phyloP scores from a whole-genome alignment of 805 yeast genomes.

The Hanseniaspora nectarophila region DNA sequence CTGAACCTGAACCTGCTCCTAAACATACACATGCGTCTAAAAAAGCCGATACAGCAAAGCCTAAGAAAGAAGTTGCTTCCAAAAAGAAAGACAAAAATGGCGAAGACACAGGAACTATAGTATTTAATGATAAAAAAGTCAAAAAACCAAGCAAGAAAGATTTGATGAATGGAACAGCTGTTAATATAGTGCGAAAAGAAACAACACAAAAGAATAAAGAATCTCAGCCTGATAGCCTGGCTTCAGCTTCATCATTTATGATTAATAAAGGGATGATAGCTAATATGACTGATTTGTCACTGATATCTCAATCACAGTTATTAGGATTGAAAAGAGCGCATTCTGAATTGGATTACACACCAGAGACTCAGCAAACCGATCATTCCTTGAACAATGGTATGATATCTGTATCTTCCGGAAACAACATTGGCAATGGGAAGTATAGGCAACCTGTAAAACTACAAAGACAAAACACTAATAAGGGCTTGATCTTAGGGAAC shows the following conservation, averaged over 20 bases:
- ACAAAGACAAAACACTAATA: slow-evolving; percentile 8
- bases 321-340: slow-evolving; percentile 1
- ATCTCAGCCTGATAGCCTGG: neutral
- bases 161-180: neutral
- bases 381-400: neutral
- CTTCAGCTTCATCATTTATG: neutral
- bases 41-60: slow-evolving; percentile 28
- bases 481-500: neutral
- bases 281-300: neutral
- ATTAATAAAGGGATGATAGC: neutral
- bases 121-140: neutral
- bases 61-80: neutral
- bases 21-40: slow-evolving; percentile 56
- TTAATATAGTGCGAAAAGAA: neutral
- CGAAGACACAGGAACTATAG: neutral
- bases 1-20: slow-evolving; percentile 49
- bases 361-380: neutral
- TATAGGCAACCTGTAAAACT: slow-evolving; percentile 11
- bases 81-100: neutral
- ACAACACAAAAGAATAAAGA: neutral
- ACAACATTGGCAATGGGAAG: neutral
- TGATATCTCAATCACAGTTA: neutral
- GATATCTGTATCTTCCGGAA: neutral
- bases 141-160: neutral
- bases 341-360: neutral